phyloP scores from a whole-genome alignment of 108 stramenopile species.

The Skeletonema marinoi region DNA sequence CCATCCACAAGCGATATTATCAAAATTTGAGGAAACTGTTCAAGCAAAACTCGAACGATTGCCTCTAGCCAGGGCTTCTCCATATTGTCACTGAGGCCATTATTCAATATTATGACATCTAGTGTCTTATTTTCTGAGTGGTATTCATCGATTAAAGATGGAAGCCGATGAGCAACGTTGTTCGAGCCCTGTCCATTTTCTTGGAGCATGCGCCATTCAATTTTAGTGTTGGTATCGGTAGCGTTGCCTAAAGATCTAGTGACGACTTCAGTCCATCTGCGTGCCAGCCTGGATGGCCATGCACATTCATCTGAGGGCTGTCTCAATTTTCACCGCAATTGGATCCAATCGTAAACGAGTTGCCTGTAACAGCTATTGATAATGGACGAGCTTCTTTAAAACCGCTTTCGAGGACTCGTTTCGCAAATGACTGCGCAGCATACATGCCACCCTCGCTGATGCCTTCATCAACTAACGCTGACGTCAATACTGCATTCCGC shows the following conservation, averaged over 20 bases:
- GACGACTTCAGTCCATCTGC: conserved; percentile 6
- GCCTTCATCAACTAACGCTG: conserved; percentile 12
- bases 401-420: background rate
- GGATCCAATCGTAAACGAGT: conserved; percentile 18
- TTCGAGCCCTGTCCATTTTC: conserved; percentile 19
- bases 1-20: conserved; percentile 20
- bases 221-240: background rate
- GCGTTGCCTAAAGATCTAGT: background rate
- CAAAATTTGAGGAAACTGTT: conserved; percentile 7
- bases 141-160: conserved; percentile 15
- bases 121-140: conserved; percentile 5
- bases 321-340: conserved; percentile 14
- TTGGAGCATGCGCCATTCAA: conserved; percentile 21
- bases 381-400: conserved; percentile 9
- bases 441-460: conserved; percentile 1
- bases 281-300: conserved; percentile 13
- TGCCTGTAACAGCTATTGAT: conserved; percentile 5
- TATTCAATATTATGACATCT: conserved; percentile 22
- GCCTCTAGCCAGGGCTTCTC: conserved; percentile 14
- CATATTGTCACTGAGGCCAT: conserved; percentile 4
- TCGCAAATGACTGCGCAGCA: conserved; percentile 7
- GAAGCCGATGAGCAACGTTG: conserved; percentile 23
- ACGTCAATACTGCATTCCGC: conserved; percentile 13
- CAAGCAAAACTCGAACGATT: conserved; percentile 10
- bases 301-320: conserved; percentile 5